Percentiles rank a stretch among this genome's conserved stretches.
Evolutionary conservation across 2,329 filamentous ascomycete species (phyloP).

Genomic region (Ophiocordyceps polyrhachis-furcata): DNA sequence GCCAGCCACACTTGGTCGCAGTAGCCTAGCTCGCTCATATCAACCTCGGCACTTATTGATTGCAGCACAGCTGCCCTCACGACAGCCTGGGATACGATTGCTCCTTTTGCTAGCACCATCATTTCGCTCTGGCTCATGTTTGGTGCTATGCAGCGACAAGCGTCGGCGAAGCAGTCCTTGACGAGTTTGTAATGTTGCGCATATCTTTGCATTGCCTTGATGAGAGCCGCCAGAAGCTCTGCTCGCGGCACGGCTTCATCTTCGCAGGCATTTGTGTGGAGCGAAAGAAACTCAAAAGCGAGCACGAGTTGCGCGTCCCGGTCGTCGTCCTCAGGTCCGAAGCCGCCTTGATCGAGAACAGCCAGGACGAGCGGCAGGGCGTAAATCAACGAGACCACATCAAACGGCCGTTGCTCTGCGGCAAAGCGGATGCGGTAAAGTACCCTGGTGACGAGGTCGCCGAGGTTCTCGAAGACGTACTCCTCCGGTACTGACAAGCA

Average conservation of each 20-base stretch:
- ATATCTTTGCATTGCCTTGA: constrained; percentile 72
- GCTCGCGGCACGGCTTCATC: constrained; percentile 60
- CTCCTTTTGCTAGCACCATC: constrained; percentile 53
- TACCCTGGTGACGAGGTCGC: constrained; percentile 68
- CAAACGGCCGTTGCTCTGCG: constrained; percentile 85
- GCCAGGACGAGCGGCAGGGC: constrained; percentile 65
- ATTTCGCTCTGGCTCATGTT: constrained; percentile 63
- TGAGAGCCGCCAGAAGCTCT: constrained; percentile 52
- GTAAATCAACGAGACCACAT: constrained; percentile 74
- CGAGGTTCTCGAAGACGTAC: constrained; percentile 62
- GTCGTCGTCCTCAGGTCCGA: constrained; percentile 56
- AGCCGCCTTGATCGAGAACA: constrained; percentile 61
- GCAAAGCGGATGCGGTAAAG: constrained; percentile 81
- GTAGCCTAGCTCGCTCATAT: constrained; percentile 71
- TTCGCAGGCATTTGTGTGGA: constrained; percentile 65
- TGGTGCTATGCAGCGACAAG: constrained; percentile 66
- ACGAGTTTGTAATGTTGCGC: constrained; percentile 88
- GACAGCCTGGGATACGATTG: constrained; percentile 58
- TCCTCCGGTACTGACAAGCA: constrained; percentile 55
- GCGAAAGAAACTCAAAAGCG: constrained; percentile 71
- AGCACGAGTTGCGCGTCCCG: constrained; percentile 79
- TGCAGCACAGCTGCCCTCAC: constrained; percentile 76
- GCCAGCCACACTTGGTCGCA: constrained; percentile 88
- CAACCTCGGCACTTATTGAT: constrained; percentile 77
- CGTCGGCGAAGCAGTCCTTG: constrained; percentile 78